Conservation (phyloP, 345 rosid genomes). For the Streptanthus diversifolius region DNA sequence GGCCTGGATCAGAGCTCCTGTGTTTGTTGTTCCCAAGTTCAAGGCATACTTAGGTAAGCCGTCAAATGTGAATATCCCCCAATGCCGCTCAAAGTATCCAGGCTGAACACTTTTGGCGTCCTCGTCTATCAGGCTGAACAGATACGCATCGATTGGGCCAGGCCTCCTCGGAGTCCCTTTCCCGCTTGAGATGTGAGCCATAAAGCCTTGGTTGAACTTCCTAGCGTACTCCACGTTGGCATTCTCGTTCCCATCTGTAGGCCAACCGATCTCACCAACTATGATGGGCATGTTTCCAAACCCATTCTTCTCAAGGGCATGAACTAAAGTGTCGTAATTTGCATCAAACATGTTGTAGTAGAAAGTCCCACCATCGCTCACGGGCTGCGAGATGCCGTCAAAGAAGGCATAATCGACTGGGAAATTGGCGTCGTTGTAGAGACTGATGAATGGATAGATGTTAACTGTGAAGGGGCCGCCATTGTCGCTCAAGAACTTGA, state of each 20-base stretch:
- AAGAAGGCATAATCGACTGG: slow-evolving; percentile 91
- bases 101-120: slow-evolving; percentile 80
- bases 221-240: slow-evolving; percentile 72
- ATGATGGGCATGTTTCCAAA: slow-evolving; percentile 68
- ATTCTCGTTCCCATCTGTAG: slow-evolving; percentile 78
- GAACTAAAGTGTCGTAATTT: slow-evolving; percentile 75
- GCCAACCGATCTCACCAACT: slow-evolving; percentile 94
- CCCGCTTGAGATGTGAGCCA: slow-evolving; percentile 65
- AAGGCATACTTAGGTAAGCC: slow-evolving; percentile 66
- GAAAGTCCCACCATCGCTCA: slow-evolving; percentile 59
- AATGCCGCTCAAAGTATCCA: slow-evolving; percentile 87
- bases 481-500: slow-evolving; percentile 66
- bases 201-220: slow-evolving; percentile 85
- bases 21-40: slow-evolving; percentile 76
- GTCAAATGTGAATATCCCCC: slow-evolving; percentile 80
- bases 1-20: slow-evolving; percentile 56
- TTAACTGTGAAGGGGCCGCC: slow-evolving; percentile 79
- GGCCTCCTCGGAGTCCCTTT: slow-evolving; percentile 84
- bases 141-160: slow-evolving; percentile 63
- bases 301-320: slow-evolving; percentile 83
- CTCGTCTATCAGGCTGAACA: slow-evolving; percentile 86
- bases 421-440: slow-evolving; percentile 65
- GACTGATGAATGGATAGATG: slow-evolving; percentile 93
- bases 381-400: slow-evolving; percentile 58
- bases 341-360: slow-evolving; percentile 90